These are phyloP conservation scores for Alternaria gansuensis DNA, from an alignment of 2,329 filamentous ascomycete species.

Conservation along the genomic window DNA sequence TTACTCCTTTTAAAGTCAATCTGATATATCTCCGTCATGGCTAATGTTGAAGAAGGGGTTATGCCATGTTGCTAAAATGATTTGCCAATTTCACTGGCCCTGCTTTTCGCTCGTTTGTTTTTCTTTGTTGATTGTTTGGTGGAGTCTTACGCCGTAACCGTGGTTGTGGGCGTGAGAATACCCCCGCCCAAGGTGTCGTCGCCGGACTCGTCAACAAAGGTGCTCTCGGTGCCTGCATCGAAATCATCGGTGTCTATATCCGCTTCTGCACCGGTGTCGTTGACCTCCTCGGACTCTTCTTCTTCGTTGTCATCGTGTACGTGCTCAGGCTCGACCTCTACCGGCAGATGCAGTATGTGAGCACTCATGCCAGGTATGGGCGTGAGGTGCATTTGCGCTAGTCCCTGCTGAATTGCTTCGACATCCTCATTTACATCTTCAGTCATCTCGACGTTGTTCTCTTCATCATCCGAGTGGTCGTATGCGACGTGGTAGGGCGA, in stretches of 20 bases:
- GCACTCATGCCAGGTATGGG: conserved; percentile 6
- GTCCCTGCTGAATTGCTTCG: conserved; percentile 12
- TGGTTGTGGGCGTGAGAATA: conserved; percentile 33
- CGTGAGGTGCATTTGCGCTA: conserved; percentile 15
- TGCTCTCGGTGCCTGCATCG: conserved; percentile 36
- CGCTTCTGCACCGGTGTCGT: conserved; percentile 40
- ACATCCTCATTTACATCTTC: conserved; percentile 26
- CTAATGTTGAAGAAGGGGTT: not conserved
- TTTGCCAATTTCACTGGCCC: too few relatives aligned
- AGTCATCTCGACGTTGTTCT: conserved; percentile 32
- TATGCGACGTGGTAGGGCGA: conserved; percentile 23
- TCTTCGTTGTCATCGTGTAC: conserved; percentile 16
- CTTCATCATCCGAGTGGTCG: conserved; percentile 26
- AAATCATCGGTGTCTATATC: conserved; percentile 42
- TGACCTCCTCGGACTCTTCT: conserved; percentile 13
- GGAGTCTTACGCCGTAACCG: conserved; percentile 1
- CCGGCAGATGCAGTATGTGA: conserved; percentile 11
- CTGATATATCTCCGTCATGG: not conserved
- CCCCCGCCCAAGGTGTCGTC: conserved; percentile 25
- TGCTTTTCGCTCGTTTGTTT: not conserved
- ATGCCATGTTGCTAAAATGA: not conserved
- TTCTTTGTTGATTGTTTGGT: too few relatives aligned
- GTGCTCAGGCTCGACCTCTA: conserved; percentile 20
- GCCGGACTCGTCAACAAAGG: conserved; percentile 40
- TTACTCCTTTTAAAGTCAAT: conserved; percentile 1